Base-by-base conservation (phyloP, 1,284 basidiomycete genomes). In the Apiotrichum akiyoshidainum region DNA sequence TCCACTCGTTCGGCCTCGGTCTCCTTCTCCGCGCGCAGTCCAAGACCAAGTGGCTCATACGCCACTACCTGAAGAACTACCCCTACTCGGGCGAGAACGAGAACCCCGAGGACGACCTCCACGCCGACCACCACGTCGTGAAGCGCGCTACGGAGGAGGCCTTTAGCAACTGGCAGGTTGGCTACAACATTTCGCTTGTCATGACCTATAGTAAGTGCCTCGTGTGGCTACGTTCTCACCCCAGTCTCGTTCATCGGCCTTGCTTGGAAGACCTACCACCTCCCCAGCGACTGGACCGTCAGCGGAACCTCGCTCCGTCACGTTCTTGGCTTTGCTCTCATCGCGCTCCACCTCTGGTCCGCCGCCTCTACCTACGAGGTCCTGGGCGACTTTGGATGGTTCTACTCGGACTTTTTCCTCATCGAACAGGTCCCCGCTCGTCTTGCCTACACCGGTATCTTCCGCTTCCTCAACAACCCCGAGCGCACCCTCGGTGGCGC, bases 391-490 rank as follows among this genome's bases (percentile, higher is more conserved):
- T 96, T 96, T 71, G 89, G 93, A 19, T 97, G 93, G 93, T 92
- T 95, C 79, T 97, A 94, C 69, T 92, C 92, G 22, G 95, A 99
- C 78, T 99, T 99, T 79, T 99, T 98, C 83, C 88, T 97, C 74
- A 87, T 92, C 67, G 90, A 92, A 67, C 79, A 81, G 60, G 95
- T 92, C 74, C 92, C 95, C 2, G 81, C 89, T 1, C 86, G 92
- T 65, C 81, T 98, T 10, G 91, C 94, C 63, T 98, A 98, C 75
- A 95, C 92, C 52, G 95, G 95, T 35, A 98, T 99, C 68, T 97
- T 94, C 79, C 85, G 91, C 84, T 95, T 91, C 80, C 81, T 96
- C 59, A 96, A 99, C 79, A 96, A 98, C 72, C 95, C 95, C 0
- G 95, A 99, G 76, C 73, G 83, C 35, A 86, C 90, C 41, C 92